Evolutionary conservation across 2,329 filamentous ascomycete species (phyloP), one percentile per base, ranked within the genome.

Genomic region (Calonectria montana): DNA sequence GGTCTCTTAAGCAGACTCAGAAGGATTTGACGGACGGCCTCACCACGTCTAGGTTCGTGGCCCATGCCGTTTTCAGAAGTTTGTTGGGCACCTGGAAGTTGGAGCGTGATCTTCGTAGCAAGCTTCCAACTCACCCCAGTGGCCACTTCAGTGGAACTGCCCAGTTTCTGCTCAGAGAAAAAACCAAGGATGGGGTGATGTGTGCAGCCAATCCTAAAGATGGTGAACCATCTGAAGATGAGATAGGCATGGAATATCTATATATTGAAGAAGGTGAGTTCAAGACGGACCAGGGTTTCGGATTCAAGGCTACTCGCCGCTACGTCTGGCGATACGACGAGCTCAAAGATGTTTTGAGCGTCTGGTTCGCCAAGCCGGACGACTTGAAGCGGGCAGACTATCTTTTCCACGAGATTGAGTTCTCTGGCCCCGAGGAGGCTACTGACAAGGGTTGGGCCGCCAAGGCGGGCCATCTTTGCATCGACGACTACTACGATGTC

Each of bases 261-360:
- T 94, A 94, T 79, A 83, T 92, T 48, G 92, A 93, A 77, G 88
- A 92, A 68, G 93, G 93, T 4, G 88, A 88, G 5, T 93, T 94
- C 78, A 88, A 83, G 27, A 90, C 91, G 5, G 83, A 87, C 2
- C 86, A 85, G 31, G 89, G 89, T 0, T 83, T 91, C 57, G 83
- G 84, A 0, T 92, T 94, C 81, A 86, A 85, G 18, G 92, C 91
- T 0, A 91, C 87, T 13, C 85, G 91, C 25, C 88, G 93, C 13
- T 96, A 96, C 77, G 87, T 94, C 1, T 95, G 93, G 86, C 89
- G 93, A 0, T 95, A 95, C 77, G 86, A 90, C 53, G 91, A 92
- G 74, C 76, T 69, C 12, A 84, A 79, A 1, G 93, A 95, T 77
- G 82, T 81, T 31, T 84, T 96, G 25, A 93, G 90, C 71, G 91